phyloP scores from a whole-genome alignment of 176 grass and related monocot genomes.

The Poa annua region DNA sequence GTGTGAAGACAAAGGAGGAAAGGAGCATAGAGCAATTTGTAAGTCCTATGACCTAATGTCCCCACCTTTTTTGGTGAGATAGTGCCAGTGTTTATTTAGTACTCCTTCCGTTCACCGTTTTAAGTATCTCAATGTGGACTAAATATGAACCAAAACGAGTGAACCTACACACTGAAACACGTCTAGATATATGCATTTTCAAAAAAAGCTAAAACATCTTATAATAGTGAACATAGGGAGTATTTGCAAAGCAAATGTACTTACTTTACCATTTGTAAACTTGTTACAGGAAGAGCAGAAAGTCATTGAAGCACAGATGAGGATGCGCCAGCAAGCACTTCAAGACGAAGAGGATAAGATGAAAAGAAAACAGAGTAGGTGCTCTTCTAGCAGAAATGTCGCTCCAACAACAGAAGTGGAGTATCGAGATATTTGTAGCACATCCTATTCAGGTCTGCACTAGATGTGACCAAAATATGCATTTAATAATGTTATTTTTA shows the following conservation, averaged over 20 bases:
- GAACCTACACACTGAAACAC: no score
- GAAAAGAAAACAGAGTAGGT: conserved; percentile 83
- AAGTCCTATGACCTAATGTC: conserved; percentile 48
- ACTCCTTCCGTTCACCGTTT: no score
- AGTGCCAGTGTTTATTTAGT: conserved; percentile 6
- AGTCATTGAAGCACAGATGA: conserved; percentile 98
- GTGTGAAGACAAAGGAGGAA: conserved; percentile 97
- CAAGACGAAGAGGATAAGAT: conserved; percentile 93
- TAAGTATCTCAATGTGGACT: no score
- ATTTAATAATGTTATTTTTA: conserved; percentile 35
- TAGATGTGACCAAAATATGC: conserved; percentile 19
- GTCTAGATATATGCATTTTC: no score
- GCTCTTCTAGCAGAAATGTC: conserved; percentile 68
- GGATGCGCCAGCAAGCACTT: conserved; percentile 93
- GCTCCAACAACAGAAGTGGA: conserved; percentile 76
- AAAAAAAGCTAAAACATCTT: no score
- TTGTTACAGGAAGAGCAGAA: conserved; percentile 92
- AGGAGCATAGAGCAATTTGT: conserved; percentile 97
- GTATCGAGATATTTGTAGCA: conserved; percentile 83
- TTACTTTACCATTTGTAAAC: conserved; percentile 42
- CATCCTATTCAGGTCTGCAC: conserved; percentile 70
- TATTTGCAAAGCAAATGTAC: conserved; percentile 18
- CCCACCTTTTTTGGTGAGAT: conserved; percentile 27
- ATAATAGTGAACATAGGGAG: neutral
- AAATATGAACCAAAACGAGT: no score